These are phyloP conservation scores for Ogataea pilisensis DNA, from an alignment of 805 yeast genomes.

Conservation along the genomic window DNA sequence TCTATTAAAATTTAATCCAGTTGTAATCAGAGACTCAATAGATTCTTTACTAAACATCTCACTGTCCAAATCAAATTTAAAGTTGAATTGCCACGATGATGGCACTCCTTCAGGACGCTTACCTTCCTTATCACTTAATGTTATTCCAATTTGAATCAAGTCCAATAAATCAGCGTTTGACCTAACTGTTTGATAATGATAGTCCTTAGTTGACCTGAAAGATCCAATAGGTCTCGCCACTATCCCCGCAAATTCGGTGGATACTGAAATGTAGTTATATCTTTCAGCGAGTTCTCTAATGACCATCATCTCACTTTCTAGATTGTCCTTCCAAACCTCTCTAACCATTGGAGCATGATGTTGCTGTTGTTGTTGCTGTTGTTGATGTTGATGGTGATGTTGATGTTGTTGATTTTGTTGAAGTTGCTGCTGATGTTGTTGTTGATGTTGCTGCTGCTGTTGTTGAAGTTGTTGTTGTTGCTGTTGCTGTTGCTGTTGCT, in stretches of 20 bases:
- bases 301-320: constrained; percentile 61
- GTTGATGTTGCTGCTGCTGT: constrained; percentile 21
- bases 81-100: constrained; percentile 96
- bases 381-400: constrained; percentile 16
- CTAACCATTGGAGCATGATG: constrained; percentile 42
- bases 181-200: constrained; percentile 93
- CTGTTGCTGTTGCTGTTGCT: constrained; percentile 20
- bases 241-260: constrained; percentile 94
- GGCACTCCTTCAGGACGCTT: constrained; percentile 60
- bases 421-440: constrained; percentile 21
- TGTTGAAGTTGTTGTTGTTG: constrained; percentile 22
- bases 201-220: constrained; percentile 83
- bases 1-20: constrained; percentile 77
- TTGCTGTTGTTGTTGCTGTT: constrained; percentile 8
- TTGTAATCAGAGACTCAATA: constrained; percentile 68
- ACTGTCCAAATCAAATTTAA: constrained; percentile 66
- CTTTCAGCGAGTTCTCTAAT: constrained; percentile 56
- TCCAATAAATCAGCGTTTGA: constrained; percentile 84
- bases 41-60: constrained; percentile 91
- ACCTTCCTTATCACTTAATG: constrained; percentile 66
- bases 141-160: constrained; percentile 81
- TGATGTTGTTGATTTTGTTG: constrained; percentile 13
- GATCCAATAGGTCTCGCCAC: constrained; percentile 95
- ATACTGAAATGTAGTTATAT: constrained; percentile 61
- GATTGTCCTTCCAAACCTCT: constrained; percentile 72